Evolutionary conservation across 225 moss, liverwort and hornwort genomes (phyloP).

Genomic region (Marchantia polymorpha): DNA sequence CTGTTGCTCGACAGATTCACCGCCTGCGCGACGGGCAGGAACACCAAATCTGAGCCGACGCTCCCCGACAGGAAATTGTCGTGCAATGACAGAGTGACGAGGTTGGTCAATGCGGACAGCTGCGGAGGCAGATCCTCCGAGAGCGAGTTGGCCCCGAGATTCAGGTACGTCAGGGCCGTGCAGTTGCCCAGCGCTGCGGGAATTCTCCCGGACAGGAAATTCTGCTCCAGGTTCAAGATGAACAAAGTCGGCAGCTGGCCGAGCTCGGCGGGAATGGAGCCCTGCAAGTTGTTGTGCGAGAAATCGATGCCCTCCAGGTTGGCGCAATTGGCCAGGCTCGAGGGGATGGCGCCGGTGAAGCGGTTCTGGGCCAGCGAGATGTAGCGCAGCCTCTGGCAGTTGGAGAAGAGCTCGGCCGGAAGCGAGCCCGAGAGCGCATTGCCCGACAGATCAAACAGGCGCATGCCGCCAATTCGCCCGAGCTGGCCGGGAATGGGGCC

Average conservation of each 20-base stretch:
- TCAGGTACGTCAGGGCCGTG: slow-evolving; percentile 21
- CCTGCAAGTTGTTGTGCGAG: slow-evolving; percentile 55
- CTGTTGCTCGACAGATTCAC: slow-evolving; percentile 71
- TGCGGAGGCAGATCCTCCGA: slow-evolving; percentile 37
- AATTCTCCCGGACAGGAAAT: slow-evolving; percentile 39
- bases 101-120: slow-evolving; percentile 20
- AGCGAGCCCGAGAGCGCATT: slow-evolving; percentile 36
- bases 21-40: slow-evolving; percentile 31
- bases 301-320: slow-evolving; percentile 39
- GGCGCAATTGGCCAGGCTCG: slow-evolving; percentile 30
- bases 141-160: slow-evolving; percentile 38
- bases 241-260: slow-evolving; percentile 45
- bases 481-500: slow-evolving; percentile 37
- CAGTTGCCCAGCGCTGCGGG: slow-evolving; percentile 38
- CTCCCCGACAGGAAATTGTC: slow-evolving; percentile 40
- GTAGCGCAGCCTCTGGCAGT: slow-evolving; percentile 31
- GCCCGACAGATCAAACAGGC: slow-evolving; percentile 39
- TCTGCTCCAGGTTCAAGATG: slow-evolving; percentile 33
- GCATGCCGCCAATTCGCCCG: slow-evolving; percentile 27
- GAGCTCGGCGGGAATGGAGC: slow-evolving; percentile 59
- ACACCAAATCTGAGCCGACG: slow-evolving; percentile 19
- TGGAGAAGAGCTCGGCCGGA: slow-evolving; percentile 33
- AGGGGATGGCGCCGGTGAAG: slow-evolving; percentile 34
- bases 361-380: slow-evolving; percentile 37
- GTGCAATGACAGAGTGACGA: slow-evolving; percentile 24